Percentiles rank a stretch among this genome's conserved stretches.
These are phyloP conservation scores for Cladobotryum mycophilum DNA, from an alignment of 2,329 filamentous ascomycete species.

Conservation along the genomic window DNA sequence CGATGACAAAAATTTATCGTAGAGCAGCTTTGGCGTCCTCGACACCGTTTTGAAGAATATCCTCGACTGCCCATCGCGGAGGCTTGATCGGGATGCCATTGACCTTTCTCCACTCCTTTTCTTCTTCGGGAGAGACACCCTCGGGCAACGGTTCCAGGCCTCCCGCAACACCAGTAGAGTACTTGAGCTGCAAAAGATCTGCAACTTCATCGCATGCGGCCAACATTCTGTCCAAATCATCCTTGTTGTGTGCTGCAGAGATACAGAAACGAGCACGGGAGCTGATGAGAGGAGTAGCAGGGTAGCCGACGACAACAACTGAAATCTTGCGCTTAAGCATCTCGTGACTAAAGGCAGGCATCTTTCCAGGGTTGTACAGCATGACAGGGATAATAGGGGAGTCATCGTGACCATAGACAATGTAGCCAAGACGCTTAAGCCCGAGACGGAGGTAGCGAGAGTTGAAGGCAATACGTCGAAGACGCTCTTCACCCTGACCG, in stretches of 20 bases:
- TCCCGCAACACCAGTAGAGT: conserved; percentile 91
- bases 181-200: conserved; percentile 88
- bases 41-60: conserved; percentile 69
- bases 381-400: conserved; percentile 93
- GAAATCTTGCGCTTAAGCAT: conserved; percentile 98
- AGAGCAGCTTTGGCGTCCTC: conserved; percentile 69
- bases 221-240: conserved; percentile 86
- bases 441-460: conserved; percentile 96
- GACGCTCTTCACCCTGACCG: conserved; percentile 89
- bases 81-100: conserved; percentile 63
- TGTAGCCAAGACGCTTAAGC: conserved; percentile 92
- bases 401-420: conserved; percentile 95
- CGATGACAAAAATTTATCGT: conserved; percentile 39
- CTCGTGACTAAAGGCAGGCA: conserved; percentile 95
- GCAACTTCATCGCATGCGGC: conserved; percentile 89
- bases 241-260: conserved; percentile 94
- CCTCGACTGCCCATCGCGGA: conserved; percentile 78
- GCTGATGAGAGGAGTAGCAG: conserved; percentile 89
- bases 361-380: conserved; percentile 98
- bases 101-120: conserved; percentile 58
- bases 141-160: conserved; percentile 72
- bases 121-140: conserved; percentile 63
- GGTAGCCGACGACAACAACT: conserved; percentile 94
- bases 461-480: conserved; percentile 96
- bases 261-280: conserved; percentile 95